Evolutionary conservation across 805 yeast species (phyloP), one percentile per base, ranked within the genome.

Genomic region (Grigorovia humatica): DNA sequence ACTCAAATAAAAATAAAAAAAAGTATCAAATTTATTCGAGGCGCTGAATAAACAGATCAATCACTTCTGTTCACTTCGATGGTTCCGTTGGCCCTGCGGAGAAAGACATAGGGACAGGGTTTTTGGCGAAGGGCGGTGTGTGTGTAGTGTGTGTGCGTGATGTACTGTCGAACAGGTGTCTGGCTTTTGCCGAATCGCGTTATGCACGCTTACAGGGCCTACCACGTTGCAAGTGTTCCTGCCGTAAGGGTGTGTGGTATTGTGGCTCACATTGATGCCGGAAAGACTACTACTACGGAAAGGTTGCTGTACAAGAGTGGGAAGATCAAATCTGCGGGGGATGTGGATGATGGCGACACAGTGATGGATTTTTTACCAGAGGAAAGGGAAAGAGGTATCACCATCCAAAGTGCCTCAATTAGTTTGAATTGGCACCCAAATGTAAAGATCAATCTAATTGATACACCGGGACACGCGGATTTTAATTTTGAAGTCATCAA

Each of bases 231-330:
- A 9, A 17, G 17, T 3, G 17, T 15, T 13, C 13, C 42, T 8
- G 3, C n/a, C 18, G 17, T 38, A 2, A 38, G 99, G 54, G 91
- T 93, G 68, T 87, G 93, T 38, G 99, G 99, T 1, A 88, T 93
- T 59, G 89, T 93, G 43, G 99, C 99, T n/a, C 99, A 93, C 65
- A 93, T 93, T 50, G 99, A 93, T 72, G 99, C 99, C 2, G 99
- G 99, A 0, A 93, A 93, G 68, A 93, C 99, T 3, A 93, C 99
- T 1, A 90, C 99, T 1, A 91, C 99, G 0, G 99, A 93, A 65
- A 73, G 98, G 46, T 86, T 93, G 88, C 78, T 93, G n/a, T 91
- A 77, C 63, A 90, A 85, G 64, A 77, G 90, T 50, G 98, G 98
- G 0, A 75, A 83, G 52, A 91, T 86, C 0, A 73, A 74, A 29